Conservation (phyloP, 371 early-diverging fungal species). For the Zancudomyces culisetae region DNA sequence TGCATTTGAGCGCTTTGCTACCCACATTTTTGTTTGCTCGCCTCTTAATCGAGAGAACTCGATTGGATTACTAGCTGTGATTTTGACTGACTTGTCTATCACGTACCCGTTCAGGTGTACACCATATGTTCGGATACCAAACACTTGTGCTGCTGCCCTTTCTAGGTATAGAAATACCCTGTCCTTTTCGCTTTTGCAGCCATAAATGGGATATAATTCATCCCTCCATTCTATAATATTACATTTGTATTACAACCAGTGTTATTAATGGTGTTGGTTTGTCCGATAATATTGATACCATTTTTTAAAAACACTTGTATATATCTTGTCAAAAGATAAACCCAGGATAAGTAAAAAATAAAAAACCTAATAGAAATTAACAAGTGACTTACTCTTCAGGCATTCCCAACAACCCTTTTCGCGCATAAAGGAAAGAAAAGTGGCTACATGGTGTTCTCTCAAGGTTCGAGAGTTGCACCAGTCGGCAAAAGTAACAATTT, state of each 20-base stretch:
- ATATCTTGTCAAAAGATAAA: too few species aligned
- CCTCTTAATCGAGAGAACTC: too few species aligned
- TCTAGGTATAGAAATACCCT: constrained; percentile 49
- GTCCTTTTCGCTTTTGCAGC: constrained; percentile 12
- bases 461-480: neutral
- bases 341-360: too few species aligned
- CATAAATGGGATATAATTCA: constrained; percentile 68
- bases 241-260: neutral
- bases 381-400: neutral
- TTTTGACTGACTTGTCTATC: neutral
- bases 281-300: too few species aligned
- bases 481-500: neutral
- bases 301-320: too few species aligned
- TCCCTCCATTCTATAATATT: constrained; percentile 37
- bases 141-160: constrained; percentile 53
- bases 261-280: too few species aligned
- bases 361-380: neutral
- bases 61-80: too few species aligned
- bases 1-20: constrained; percentile 48
- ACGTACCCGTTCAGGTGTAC: constrained; percentile 66
- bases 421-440: neutral
- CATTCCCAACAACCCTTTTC: neutral
- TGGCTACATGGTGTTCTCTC: neutral
- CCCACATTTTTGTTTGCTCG: constrained; percentile 53
- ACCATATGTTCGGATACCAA: constrained; percentile 61